Percentiles rank a stretch among this genome's conserved stretches.
Evolutionary conservation across 2,329 filamentous ascomycete species (phyloP).

Genomic region (Penicillium thymicola): DNA sequence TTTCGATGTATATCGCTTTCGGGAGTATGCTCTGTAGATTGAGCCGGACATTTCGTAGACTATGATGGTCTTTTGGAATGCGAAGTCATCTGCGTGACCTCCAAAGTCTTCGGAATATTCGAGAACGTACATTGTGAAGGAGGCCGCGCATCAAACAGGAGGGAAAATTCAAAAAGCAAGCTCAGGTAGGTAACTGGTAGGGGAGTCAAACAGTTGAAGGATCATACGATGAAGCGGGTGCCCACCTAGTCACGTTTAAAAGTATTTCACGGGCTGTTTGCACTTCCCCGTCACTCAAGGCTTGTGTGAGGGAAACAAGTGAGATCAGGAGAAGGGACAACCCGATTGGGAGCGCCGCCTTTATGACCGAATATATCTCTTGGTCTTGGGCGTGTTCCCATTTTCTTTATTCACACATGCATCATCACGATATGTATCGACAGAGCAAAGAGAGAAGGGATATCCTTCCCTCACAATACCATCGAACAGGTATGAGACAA

Average conservation of each 20-base stretch:
- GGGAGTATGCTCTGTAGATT: slow-evolving; percentile 2
- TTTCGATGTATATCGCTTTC: background rate
- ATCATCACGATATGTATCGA: background rate
- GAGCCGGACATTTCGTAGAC: slow-evolving; percentile 2
- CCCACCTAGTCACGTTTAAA: background rate
- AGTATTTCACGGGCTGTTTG: background rate
- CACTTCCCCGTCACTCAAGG: background rate
- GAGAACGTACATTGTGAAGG: slow-evolving; percentile 1
- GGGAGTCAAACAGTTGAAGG: background rate
- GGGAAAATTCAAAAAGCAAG: background rate
- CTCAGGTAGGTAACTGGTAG: too few relatives aligned
- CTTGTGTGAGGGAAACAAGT: background rate
- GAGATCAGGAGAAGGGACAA: background rate
- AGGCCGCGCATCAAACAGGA: background rate
- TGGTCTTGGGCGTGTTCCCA: background rate
- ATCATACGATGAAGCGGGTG: background rate
- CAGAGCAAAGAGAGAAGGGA: background rate
- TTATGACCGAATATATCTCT: background rate
- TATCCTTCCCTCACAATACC: too few relatives aligned
- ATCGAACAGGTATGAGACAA: background rate
- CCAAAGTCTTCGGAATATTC: slow-evolving; percentile 7
- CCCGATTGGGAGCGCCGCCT: background rate
- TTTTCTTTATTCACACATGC: background rate
- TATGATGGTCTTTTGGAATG: slow-evolving; percentile 1
- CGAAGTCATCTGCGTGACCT: background rate